Percentiles rank a stretch among this genome's conserved stretches.
Conservation (phyloP, 2,329 filamentous ascomycete species). For the Amesomyces nigricolor region DNA sequence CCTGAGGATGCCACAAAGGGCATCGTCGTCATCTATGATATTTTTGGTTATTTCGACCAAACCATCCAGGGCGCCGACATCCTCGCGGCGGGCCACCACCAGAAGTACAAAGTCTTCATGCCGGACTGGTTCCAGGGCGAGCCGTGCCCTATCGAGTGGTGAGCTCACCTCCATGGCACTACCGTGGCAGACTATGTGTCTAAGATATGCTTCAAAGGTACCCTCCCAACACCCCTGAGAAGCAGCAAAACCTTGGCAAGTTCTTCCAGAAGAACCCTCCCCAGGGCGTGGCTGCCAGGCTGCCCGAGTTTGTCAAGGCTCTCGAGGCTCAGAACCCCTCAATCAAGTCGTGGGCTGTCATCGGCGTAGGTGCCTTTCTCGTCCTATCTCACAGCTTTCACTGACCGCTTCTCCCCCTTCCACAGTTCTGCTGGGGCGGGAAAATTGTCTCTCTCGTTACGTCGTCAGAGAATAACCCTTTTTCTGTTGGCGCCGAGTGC, state of each 20-base stretch:
- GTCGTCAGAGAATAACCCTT: conserved; percentile 48
- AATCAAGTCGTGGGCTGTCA: conserved; percentile 54
- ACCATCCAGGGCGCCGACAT: conserved; percentile 67
- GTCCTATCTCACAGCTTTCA: background rate
- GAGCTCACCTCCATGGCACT: conserved; percentile 14
- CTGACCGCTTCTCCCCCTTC: background rate
- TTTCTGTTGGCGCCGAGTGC: conserved; percentile 46
- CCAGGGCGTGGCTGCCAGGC: conserved; percentile 41
- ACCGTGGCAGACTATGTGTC: background rate
- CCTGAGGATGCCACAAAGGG: conserved; percentile 48
- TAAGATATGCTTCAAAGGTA: conserved; percentile 42
- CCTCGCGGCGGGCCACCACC: conserved; percentile 49
- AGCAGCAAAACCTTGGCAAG: conserved; percentile 50
- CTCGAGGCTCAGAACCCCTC: conserved; percentile 46
- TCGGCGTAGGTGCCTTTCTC: conserved; percentile 45
- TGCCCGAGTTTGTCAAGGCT: conserved; percentile 52
- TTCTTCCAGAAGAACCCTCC: conserved; percentile 53
- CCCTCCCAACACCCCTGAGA: conserved; percentile 59
- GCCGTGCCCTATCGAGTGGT: conserved; percentile 52
- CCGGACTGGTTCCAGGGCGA: conserved; percentile 85
- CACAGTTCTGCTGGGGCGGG: conserved; percentile 61
- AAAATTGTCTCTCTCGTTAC: conserved; percentile 54
- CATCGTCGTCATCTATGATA: conserved; percentile 59
- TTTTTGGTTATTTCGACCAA: conserved; percentile 66
- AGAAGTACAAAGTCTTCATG: conserved; percentile 79